Conservation (phyloP, 2,329 filamentous ascomycete genomes). For the Aspergillus phoenicis region DNA sequence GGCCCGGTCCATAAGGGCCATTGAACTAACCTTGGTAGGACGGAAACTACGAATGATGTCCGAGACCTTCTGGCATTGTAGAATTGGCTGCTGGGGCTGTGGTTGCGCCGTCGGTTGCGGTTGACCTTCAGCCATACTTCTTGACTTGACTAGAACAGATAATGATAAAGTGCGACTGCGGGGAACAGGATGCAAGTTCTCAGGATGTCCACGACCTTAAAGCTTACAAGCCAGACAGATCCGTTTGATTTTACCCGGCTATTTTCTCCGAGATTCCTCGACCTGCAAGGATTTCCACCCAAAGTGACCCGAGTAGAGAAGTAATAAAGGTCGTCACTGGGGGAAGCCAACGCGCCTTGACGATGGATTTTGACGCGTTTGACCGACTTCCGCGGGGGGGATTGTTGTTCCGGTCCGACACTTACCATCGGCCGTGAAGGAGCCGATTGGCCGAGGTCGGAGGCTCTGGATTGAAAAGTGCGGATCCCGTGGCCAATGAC, state of each 20-base stretch:
- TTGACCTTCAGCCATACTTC: constrained; percentile 33
- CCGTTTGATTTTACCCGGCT: neutral
- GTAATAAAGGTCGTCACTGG: neutral
- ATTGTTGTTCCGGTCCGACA: constrained; percentile 23
- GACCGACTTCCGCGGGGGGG: constrained; percentile 11
- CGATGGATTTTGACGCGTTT: constrained; percentile 23
- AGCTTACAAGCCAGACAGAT: neutral
- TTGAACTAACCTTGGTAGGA: constrained; percentile 69
- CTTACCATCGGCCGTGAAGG: constrained; percentile 16
- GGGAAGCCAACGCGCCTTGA: neutral
- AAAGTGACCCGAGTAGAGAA: neutral
- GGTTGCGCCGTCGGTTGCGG: constrained; percentile 25
- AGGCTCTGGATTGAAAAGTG: constrained; percentile 10
- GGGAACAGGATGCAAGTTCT: neutral
- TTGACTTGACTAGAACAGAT: constrained; percentile 4
- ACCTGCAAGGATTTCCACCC: neutral
- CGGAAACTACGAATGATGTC: constrained; percentile 78
- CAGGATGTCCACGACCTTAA: neutral
- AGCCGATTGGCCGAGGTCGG: constrained; percentile 21
- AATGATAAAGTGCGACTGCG: constrained; percentile 12
- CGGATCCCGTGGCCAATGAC: constrained; percentile 5
- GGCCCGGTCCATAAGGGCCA: neutral
- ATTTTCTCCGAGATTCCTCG: neutral
- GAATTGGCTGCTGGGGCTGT: constrained; percentile 28
- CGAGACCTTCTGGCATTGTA: constrained; percentile 65